Base-by-base conservation (phyloP, 2,329 filamentous ascomycete genomes). In the Alternaria gaisen region DNA sequence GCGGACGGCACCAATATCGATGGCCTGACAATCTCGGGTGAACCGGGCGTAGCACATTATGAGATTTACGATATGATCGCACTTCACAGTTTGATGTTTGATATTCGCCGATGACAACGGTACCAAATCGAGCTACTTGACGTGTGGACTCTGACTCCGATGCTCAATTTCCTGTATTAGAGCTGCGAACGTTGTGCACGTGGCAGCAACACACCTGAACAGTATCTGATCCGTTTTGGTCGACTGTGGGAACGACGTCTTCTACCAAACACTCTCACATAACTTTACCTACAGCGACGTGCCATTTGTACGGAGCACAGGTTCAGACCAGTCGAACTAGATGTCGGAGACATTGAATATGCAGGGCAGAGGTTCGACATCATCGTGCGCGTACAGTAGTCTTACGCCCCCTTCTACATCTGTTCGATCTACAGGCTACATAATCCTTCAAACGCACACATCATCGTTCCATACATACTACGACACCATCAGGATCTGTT, bases 171-270 rank as follows among this genome's bases (percentile, higher is more conserved):
- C 18, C 43, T 47, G 18, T 52, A 47, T 32, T 50, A 34, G 20
- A 40, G 43, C 24, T 34, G 52, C 47, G 48, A 52, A 55, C 38
- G 48, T 60, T 18, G 46, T 38, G 53, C 58, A 52, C 53, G 53
- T 47, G 42, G 41, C 53, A 44, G 42, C 38, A 43, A 36, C 20
- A 20, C 30, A 28, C n/a, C 41, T 42, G 43, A 38, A 14, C 34
- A 30, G 42, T 18, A 20, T 32, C 34, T 47, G 32, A 48, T 43
- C 48, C 12, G 50, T 30, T 36, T 16, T 26, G 9, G 20, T n/a
- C 24, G 40, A 42, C 40, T 24, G 20, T 50, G 32, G 30, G 46
- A 50, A 20, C 46, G 36, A 38, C 20, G 32, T 38, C 20, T 36
- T 50, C 30, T 50, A 50, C 32, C 46, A 11, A 50, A 50, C 46